These are phyloP conservation scores for Porodaedalea pini DNA, from an alignment of 1,284 basidiomycete species.

Conservation along the genomic window DNA sequence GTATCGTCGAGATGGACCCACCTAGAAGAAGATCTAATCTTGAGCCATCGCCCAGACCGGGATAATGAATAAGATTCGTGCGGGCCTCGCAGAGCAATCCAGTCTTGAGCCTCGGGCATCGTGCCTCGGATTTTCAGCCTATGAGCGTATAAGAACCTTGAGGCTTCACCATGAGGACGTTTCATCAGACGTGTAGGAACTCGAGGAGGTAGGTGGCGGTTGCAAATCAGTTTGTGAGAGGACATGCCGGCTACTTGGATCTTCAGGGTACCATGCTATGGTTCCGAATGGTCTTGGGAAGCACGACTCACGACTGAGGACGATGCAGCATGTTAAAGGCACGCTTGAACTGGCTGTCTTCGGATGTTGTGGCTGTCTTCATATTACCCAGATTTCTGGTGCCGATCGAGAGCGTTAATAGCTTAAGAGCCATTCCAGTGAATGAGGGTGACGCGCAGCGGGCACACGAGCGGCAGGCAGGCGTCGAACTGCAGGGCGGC, in stretches of 20 bases:
- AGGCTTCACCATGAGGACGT: slow-evolving; percentile 12
- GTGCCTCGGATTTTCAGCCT: slow-evolving; percentile 5
- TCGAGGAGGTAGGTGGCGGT: neutral
- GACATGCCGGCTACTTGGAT: slow-evolving; percentile 13
- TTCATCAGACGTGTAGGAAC: slow-evolving; percentile 3
- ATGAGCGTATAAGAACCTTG: slow-evolving; percentile 1
- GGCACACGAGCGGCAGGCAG: slow-evolving; percentile 13
- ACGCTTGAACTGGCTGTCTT: slow-evolving; percentile 15
- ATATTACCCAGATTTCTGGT: slow-evolving; percentile 11
- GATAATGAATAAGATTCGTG: neutral
- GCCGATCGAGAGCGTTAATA: slow-evolving; percentile 20
- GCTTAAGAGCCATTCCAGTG: slow-evolving; percentile 13
- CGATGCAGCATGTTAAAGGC: slow-evolving; percentile 17
- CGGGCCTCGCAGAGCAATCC: slow-evolving; percentile 10
- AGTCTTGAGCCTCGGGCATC: neutral
- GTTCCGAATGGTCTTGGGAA: slow-evolving; percentile 6
- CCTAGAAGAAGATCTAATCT: slow-evolving; percentile 5
- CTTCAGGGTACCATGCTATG: slow-evolving; percentile 5
- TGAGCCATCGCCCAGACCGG: slow-evolving; percentile 13
- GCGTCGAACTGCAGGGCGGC: slow-evolving; percentile 3
- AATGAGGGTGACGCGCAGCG: slow-evolving; percentile 21
- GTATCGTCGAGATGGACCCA: slow-evolving; percentile 5
- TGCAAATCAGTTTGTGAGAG: slow-evolving; percentile 5
- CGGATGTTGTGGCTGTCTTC: slow-evolving; percentile 16
- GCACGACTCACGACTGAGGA: slow-evolving; percentile 5